A percentile compares a stretch with the other conserved stretches of the same genome.
phyloP scores from a whole-genome alignment of 176 grass and related monocot genomes.

The Elymus sibiricus region DNA sequence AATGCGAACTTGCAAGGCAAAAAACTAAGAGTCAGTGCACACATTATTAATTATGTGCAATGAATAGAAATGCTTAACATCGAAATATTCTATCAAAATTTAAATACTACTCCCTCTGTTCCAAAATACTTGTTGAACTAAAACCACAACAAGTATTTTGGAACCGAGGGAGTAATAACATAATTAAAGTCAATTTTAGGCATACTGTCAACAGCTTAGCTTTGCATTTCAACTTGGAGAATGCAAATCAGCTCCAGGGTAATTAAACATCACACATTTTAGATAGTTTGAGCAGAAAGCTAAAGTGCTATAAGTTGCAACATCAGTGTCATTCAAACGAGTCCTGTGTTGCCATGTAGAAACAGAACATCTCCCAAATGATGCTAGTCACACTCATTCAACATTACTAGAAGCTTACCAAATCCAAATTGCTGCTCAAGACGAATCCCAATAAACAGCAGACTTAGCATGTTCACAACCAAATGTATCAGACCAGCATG shows the following conservation, averaged over 20 bases:
- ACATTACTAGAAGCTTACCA: constrained; percentile 47
- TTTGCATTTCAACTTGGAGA: background rate
- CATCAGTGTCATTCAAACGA: too few species aligned
- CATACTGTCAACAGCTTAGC: background rate
- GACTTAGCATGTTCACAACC: constrained; percentile 90
- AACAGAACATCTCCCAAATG: background rate
- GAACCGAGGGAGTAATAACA: too few species aligned
- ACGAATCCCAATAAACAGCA: constrained; percentile 91
- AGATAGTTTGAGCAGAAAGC: too few species aligned
- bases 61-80: background rate
- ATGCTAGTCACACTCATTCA: background rate
- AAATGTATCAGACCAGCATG: constrained; percentile 94
- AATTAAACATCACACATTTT: background rate
- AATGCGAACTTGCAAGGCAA: constrained; percentile 62
- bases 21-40: constrained; percentile 13
- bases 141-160: too few species aligned
- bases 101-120: too few species aligned
- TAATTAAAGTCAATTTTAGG: background rate
- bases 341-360: too few species aligned
- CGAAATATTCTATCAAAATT: background rate
- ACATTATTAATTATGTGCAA: background rate
- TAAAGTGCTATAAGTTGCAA: too few species aligned
- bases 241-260: background rate
- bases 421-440: constrained; percentile 97
- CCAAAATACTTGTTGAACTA: too few species aligned